Evolutionary conservation across 179 eudicot genomes (phyloP), one percentile per base, ranked within the genome.

Genomic region (Beta lomatogona): DNA sequence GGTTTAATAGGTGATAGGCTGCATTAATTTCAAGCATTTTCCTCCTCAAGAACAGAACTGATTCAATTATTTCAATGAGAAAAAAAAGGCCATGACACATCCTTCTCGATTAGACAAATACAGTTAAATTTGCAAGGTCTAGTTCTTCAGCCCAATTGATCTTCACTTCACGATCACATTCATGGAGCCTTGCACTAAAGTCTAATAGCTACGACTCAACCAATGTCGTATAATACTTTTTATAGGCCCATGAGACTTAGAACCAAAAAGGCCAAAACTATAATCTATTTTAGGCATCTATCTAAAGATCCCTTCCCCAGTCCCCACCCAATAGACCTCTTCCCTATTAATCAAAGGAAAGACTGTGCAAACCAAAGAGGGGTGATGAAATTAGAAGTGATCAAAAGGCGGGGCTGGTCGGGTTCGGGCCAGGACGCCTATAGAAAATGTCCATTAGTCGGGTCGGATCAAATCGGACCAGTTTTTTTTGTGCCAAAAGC

Each of bases 91-190:
- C n/a, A n/a, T n/a, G n/a, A n/a, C n/a, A n/a, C n/a, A n/a, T n/a
- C n/a, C n/a, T n/a, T n/a, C 28, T 28, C 15, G 7, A 41, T 16
- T 18, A 65, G 16, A 65, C 16, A 10, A 36, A 50, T 22, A 12
- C 11, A 31, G 18, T 14, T 28, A 14, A 64, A 64, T 14, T 64
- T 64, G 69, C 71, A 67, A 67, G 50, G n/a, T 41, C 71, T 31
- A 31, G 74, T 46, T 21, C 58, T 71, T 48, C n/a, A 71, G 25
- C 73, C 73, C 52, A 9, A 9, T 19, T 44, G 73, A 69, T 70
- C 54, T 41, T 18, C 21, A 45, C 18, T 45, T 18, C 53, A 44
- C 25, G 16, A 70, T 31, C 19, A 13, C 3, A 36, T 54, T 54
- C 16, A 10, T 10, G 15, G 16, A 54, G 9, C 15, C 16, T 54